Evolutionary conservation across 352 stramenopile genomes (phyloP), one percentile per base, ranked within the genome.

Genomic region (Nothophytophthora sp.): DNA sequence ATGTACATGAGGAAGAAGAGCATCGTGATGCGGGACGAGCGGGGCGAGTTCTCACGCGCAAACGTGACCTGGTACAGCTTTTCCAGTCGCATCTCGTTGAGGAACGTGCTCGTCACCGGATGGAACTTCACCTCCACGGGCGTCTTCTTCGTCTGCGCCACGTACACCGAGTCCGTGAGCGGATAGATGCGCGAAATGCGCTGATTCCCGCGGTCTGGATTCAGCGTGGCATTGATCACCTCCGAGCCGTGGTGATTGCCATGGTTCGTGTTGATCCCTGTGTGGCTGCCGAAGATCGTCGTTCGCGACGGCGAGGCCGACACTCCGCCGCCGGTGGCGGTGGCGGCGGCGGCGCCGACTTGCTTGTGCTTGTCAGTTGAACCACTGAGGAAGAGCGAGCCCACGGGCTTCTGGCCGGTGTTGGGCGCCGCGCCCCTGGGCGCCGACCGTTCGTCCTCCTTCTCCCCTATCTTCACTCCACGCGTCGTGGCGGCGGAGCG

Each of bases 51-150:
- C 41, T 92, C 77, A 18, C 79, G 75, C n/a, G 79, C 82, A 57
- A 90, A 90, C 0, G 81, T 92, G 13, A 90, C 79, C 56, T 88
- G 76, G 45, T 90, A 92, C 18, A 92, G 55, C 49, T 89, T 86
- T 41, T 92, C 82, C 1, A 92, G 63, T 23, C 81, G 68, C 22
- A 77, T 40, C 32, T 92, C 77, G 48, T 86, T 87, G 33, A 88
- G 37, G 34, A 92, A 92, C 4, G 73, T 65, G 46, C 76, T 88
- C 28, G 79, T 90, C 28, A 92, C 16, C 1, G 82, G 66, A 46
- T 92, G 82, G 46, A 90, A 92, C 27, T 86, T 86, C 19, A 90
- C 74, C 49, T 90, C 79, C 16, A 90, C 79, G 3, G 79, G 79
- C 1, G 79, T 87, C 51, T 90, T 90, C 68, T 90, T 90, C 20